Evolutionary conservation across 2,329 filamentous ascomycete species (phyloP), one percentile per base, ranked within the genome.

Genomic region (Colletotrichum tropicale): DNA sequence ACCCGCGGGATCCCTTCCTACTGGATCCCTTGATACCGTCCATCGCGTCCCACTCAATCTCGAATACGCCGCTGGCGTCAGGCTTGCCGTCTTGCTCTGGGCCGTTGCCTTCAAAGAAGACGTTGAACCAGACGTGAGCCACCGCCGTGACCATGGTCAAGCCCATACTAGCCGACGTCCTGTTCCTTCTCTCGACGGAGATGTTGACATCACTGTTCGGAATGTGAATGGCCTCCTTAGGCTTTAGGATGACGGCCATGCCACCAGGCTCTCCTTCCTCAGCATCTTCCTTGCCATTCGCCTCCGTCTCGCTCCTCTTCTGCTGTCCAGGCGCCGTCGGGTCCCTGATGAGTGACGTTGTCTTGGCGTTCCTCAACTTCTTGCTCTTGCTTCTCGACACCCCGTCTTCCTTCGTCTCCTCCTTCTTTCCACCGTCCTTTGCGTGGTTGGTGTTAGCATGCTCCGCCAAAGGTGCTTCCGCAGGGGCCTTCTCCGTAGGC

Each of bases 101-200:
- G 0, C 94, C 94, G 24, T 91, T 87, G 60, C 96, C 96, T 85
- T 98, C 97, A 80, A 98, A 98, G 84, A 93, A 98, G 3, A 93
- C 89, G 81, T 99, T 99, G 88, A 98, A 98, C 97, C 97, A 99
- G 18, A 98, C 95, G 81, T 98, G 96, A 0, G 96, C 96, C 12
- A 98, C 93, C 0, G 96, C 93, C 0, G 96, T 98, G 5, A 98
- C 95, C 93, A 98, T 95, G 1, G 95, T 96, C 79, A 95, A 91
- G 1, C 95, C 94, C 84, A 97, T 93, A 12, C 91, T 91, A 80
- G 94, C 94, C 6, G 91, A 90, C 2, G 94, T 92, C 80, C 93
- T 94, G 84, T 96, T 98, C 43, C 96, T 92, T 9, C 95, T 91
- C 85, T 98, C 96, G 28, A 98, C 92, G 66, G 96, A 93, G 78